These are phyloP conservation scores for Alternaria postmessia DNA, from an alignment of 2,329 filamentous ascomycete genomes.

Conservation along the genomic window DNA sequence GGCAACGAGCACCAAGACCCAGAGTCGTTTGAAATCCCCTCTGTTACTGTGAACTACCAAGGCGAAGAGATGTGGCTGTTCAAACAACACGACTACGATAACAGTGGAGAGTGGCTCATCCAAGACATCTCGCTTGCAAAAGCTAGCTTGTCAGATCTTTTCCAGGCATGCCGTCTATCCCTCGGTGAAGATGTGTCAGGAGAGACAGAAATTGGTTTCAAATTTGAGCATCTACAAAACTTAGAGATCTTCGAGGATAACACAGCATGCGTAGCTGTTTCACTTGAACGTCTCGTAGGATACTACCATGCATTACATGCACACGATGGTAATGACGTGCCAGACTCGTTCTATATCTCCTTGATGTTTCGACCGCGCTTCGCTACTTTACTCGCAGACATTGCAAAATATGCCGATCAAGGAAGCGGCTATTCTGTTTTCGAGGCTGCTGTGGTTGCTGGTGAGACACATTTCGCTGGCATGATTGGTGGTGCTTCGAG, in stretches of 20 bases:
- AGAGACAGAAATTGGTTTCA: conserved; percentile 60
- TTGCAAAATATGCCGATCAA: conserved; percentile 62
- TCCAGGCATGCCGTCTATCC: conserved; percentile 63
- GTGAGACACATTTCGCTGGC: conserved; percentile 38
- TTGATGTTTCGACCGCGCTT: conserved; percentile 65
- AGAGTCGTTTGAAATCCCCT: conserved; percentile 21
- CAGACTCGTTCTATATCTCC: conserved; percentile 66
- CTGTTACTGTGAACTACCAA: conserved; percentile 41
- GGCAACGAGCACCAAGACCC: conserved; percentile 17
- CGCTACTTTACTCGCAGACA: conserved; percentile 59
- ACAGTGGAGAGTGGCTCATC: conserved; percentile 42
- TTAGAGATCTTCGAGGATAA: conserved; percentile 45
- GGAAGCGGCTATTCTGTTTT: conserved; percentile 66
- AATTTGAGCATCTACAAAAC: conserved; percentile 51
- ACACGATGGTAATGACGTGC: conserved; percentile 64
- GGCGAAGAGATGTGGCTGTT: conserved; percentile 44
- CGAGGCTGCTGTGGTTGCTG: conserved; percentile 36
- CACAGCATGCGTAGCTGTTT: conserved; percentile 40
- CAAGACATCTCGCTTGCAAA: conserved; percentile 35
- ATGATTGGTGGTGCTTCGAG: conserved; percentile 26
- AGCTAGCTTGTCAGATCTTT: conserved; percentile 59
- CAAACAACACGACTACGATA: conserved; percentile 40
- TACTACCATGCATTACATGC: conserved; percentile 66
- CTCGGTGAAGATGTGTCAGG: conserved; percentile 64
- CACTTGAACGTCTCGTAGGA: conserved; percentile 62